Percentiles rank a stretch among this genome's conserved stretches.
These are phyloP conservation scores for Claviceps quebecensis DNA, from an alignment of 2,329 filamentous ascomycete species.

Conservation along the genomic window DNA sequence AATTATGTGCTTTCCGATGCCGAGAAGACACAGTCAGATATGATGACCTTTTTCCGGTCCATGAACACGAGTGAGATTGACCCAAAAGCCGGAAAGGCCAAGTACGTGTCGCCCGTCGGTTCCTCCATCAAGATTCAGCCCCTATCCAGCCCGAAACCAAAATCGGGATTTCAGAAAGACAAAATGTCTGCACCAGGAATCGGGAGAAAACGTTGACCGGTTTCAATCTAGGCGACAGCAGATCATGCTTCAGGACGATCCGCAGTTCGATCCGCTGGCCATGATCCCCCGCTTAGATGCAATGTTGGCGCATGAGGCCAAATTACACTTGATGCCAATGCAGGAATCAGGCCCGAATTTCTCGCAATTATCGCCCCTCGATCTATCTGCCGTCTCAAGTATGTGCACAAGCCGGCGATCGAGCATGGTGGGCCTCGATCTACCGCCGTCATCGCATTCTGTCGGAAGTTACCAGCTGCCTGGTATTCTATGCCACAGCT, in stretches of 20 bases:
- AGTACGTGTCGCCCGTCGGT: constrained; percentile 39
- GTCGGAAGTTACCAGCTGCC: constrained; percentile 18
- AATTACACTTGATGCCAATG: constrained; percentile 19
- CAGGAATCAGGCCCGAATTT: constrained; percentile 24
- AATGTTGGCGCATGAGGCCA: constrained; percentile 21
- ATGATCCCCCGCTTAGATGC: constrained; percentile 19
- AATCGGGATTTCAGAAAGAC: background rate
- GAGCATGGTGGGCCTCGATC: constrained; percentile 17
- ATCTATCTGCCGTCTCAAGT: constrained; percentile 15
- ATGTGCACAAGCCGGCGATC: constrained; percentile 16
- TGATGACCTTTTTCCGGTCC: constrained; percentile 52
- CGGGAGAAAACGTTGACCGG: no score
- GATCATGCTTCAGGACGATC: constrained; percentile 69
- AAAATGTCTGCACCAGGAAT: background rate
- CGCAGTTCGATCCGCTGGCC: constrained; percentile 43
- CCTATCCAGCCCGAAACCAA: constrained; percentile 1
- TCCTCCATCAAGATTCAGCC: background rate
- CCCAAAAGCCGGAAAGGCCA: constrained; percentile 53
- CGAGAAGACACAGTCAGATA: constrained; percentile 58
- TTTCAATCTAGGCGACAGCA: constrained; percentile 47
- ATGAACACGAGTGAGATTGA: constrained; percentile 47
- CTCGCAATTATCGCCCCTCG: constrained; percentile 31
- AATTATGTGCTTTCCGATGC: constrained; percentile 72
- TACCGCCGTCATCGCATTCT: constrained; percentile 23
- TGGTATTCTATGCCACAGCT: constrained; percentile 20